Evolutionary conservation across 2,329 filamentous ascomycete genomes (phyloP).

Genomic region (Penicillium paneum): DNA sequence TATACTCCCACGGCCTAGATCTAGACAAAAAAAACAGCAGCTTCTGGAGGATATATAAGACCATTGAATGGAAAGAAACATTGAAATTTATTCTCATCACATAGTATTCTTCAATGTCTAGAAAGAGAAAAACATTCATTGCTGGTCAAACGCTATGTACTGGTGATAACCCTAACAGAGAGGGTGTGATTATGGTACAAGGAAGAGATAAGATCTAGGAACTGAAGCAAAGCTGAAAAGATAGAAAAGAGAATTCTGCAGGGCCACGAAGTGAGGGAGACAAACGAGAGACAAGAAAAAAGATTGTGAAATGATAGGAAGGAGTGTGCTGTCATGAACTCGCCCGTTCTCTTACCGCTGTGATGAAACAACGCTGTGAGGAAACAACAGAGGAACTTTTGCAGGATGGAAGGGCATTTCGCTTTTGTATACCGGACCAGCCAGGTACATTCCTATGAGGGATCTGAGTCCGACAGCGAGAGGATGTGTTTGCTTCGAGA

Average conservation of each 20-base stretch:
- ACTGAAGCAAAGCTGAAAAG: constrained; percentile 7
- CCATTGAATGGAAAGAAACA: background rate
- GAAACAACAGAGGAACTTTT: constrained; percentile 1
- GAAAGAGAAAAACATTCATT: background rate
- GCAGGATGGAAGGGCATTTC: background rate
- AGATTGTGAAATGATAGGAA: background rate
- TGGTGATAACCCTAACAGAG: constrained; percentile 10
- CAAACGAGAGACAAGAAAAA: background rate
- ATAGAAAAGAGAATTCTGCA: constrained; percentile 1
- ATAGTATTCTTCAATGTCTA: background rate
- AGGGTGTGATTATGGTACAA: constrained; percentile 23
- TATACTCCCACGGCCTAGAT: background rate
- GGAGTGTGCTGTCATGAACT: constrained; percentile 2
- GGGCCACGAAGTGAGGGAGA: constrained; percentile 1
- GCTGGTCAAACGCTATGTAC: constrained; percentile 17
- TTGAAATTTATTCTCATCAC: background rate
- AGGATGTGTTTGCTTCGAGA: background rate
- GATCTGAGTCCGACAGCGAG: background rate
- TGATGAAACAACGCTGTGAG: background rate
- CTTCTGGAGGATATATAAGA: background rate
- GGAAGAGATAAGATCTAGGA: constrained; percentile 14
- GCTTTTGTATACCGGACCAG: constrained; percentile 17
- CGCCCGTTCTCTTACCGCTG: background rate
- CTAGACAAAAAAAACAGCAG: background rate
- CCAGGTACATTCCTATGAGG: constrained; percentile 14